phyloP scores from a whole-genome alignment of 1,139 yeast genomes.

The Dujonia santamariae region DNA sequence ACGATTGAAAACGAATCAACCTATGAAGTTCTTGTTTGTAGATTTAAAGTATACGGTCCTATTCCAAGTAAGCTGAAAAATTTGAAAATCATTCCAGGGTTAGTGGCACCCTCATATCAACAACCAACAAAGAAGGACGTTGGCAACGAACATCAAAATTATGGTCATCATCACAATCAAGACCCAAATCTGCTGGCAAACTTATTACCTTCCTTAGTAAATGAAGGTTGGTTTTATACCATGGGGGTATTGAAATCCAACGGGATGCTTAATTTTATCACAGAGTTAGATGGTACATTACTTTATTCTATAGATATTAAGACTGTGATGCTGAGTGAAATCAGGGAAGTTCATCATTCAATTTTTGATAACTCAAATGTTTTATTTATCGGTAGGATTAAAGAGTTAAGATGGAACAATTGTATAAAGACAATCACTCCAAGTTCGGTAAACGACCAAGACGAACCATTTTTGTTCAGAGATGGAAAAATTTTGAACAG shows the following conservation, averaged over 20 bases:
- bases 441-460: constrained; percentile 21
- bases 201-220: constrained; percentile 13
- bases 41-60: constrained; percentile 65
- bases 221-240: constrained; percentile 72
- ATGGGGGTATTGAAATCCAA: constrained; percentile 69
- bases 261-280: constrained; percentile 62
- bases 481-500: constrained; percentile 34
- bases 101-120: constrained; percentile 44
- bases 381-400: constrained; percentile 55
- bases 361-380: constrained; percentile 60
- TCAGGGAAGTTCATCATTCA: constrained; percentile 66
- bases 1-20: constrained; percentile 22
- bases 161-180: constrained; percentile 1
- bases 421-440: constrained; percentile 28
- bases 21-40: constrained; percentile 54
- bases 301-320: constrained; percentile 62
- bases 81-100: constrained; percentile 40
- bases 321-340: constrained; percentile 57
- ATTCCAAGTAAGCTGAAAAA: constrained; percentile 44
- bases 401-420: constrained; percentile 49
- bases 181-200: constrained; percentile 4
- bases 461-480: constrained; percentile 24
- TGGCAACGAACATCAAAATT: constrained; percentile 6
- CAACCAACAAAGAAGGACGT: constrained; percentile 15
- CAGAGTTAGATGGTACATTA: constrained; percentile 66